These are phyloP conservation scores for Penicillium dipodomyicola DNA, from an alignment of 495 filamentous ascomycete species.

Conservation along the genomic window DNA sequence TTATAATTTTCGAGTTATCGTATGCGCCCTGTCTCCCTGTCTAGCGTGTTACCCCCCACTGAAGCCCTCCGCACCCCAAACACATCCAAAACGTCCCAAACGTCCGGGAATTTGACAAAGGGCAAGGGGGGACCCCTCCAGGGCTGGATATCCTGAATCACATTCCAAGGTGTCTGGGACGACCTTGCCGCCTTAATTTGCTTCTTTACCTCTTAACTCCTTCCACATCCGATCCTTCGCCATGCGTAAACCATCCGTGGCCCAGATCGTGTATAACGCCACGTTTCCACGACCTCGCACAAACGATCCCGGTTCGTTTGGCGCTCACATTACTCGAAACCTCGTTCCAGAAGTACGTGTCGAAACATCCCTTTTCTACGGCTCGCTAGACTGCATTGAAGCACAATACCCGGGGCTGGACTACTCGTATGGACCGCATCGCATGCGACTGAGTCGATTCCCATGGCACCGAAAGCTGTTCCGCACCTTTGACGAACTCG, in stretches of 20 bases:
- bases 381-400: slow-evolving; percentile 77
- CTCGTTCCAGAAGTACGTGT: slow-evolving; percentile 87
- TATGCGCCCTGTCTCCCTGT: background rate
- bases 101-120: slow-evolving; percentile 9
- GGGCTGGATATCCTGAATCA: slow-evolving; percentile 3
- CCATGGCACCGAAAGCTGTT: slow-evolving; percentile 79
- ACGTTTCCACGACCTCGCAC: slow-evolving; percentile 57
- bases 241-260: slow-evolving; percentile 61
- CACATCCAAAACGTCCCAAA: background rate
- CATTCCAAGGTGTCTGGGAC: slow-evolving; percentile 9
- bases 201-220: background rate
- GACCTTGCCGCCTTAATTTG: slow-evolving; percentile 1
- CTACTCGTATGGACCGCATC: slow-evolving; percentile 77
- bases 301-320: slow-evolving; percentile 56
- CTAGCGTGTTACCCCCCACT: background rate
- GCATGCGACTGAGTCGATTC: slow-evolving; percentile 78
- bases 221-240: slow-evolving; percentile 13
- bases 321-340: slow-evolving; percentile 58
- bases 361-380: slow-evolving; percentile 83
- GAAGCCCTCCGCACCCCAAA: too few species aligned
- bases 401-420: slow-evolving; percentile 90
- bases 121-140: slow-evolving; percentile 6
- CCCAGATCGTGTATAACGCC: slow-evolving; percentile 54
- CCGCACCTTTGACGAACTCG: slow-evolving; percentile 73
- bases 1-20: background rate